Evolutionary conservation across 495 filamentous ascomycete genomes (phyloP).

Genomic region (Staphylotrichum tortipilum): DNA sequence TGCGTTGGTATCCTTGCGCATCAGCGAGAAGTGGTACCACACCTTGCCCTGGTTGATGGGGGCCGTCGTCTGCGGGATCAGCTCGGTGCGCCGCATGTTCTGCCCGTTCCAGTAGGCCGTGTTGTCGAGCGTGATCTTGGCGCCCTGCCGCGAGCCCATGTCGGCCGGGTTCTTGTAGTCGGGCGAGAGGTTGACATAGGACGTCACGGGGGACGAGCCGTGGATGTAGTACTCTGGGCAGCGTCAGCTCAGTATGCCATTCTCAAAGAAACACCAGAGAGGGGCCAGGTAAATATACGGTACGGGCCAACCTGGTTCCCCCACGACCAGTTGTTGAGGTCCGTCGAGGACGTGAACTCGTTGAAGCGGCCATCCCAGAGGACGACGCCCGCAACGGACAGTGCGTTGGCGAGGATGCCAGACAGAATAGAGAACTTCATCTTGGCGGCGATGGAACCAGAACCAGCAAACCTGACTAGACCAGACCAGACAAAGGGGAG

Average conservation of each 20-base stretch:
- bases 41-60: constrained; percentile 54
- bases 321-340: constrained; percentile 58
- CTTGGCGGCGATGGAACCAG: constrained; percentile 1
- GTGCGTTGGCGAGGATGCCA: constrained; percentile 13
- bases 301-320: constrained; percentile 56
- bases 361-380: constrained; percentile 59
- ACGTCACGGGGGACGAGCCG: constrained; percentile 42
- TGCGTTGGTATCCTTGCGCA: constrained; percentile 48
- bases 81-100: constrained; percentile 47
- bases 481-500: neutral
- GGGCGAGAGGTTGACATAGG: constrained; percentile 49
- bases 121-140: constrained; percentile 59
- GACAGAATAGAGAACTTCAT: constrained; percentile 25
- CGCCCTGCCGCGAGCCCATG: constrained; percentile 50
- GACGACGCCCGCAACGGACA: constrained; percentile 33
- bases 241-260: too few relatives aligned
- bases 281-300: too few relatives aligned
- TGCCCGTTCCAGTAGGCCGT: constrained; percentile 54
- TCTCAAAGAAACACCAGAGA: too few relatives aligned
- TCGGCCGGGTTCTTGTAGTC: constrained; percentile 62
- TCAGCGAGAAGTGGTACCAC: constrained; percentile 64
- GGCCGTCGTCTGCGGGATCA: constrained; percentile 61
- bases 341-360: constrained; percentile 40
- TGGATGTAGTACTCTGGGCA: constrained; percentile 59
- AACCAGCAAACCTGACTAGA: too few relatives aligned